Conservation (phyloP, 2,329 filamentous ascomycete species). For the Fusarium goolgardi region DNA sequence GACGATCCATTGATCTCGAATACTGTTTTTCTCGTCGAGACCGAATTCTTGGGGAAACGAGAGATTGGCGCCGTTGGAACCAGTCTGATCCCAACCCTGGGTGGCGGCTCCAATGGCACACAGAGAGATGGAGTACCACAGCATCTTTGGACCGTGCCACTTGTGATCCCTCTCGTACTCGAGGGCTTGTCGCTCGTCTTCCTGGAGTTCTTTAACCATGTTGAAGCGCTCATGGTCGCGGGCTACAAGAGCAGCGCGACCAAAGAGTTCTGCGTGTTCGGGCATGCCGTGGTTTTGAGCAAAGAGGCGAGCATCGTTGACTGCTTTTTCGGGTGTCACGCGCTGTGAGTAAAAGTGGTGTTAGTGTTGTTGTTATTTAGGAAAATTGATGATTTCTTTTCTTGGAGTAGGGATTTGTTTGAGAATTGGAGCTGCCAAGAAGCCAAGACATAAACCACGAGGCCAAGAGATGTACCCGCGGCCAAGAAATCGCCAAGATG, state of each 20-base stretch:
- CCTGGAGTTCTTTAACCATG: constrained; percentile 45
- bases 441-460: neutral
- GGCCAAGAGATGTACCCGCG: neutral
- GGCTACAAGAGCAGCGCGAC: constrained; percentile 54
- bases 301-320: constrained; percentile 60
- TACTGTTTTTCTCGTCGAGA: constrained; percentile 50
- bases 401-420: neutral
- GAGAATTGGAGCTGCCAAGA: neutral
- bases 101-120: constrained; percentile 68
- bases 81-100: constrained; percentile 73
- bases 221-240: constrained; percentile 47
- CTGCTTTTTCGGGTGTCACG: constrained; percentile 42
- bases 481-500: constrained; percentile 29
- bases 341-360: constrained; percentile 13
- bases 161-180: constrained; percentile 66
- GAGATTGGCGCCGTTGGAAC: constrained; percentile 70
- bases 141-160: constrained; percentile 63
- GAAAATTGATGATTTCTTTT: neutral
- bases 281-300: constrained; percentile 61
- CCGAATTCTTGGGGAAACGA: constrained; percentile 63
- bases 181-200: constrained; percentile 52
- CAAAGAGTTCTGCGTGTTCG: constrained; percentile 59
- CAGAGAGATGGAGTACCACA: constrained; percentile 60
- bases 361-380: too few species aligned
- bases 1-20: constrained; percentile 57